A percentile compares a stretch with the other conserved stretches of the same genome.
These are phyloP conservation scores for Camellia japonica DNA, from an alignment of 148 eudicot species.

Conservation along the genomic window DNA sequence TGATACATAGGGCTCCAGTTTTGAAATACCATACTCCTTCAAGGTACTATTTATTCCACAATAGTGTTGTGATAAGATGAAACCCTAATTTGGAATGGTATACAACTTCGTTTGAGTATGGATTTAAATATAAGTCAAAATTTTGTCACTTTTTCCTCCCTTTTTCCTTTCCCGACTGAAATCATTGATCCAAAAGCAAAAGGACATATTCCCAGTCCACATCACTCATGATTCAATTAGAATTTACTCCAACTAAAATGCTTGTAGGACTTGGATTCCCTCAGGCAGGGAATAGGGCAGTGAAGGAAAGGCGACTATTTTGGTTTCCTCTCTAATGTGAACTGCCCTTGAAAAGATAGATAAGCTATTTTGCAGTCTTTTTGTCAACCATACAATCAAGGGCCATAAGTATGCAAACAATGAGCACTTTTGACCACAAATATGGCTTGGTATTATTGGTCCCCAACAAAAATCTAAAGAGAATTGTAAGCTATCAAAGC, in stretches of 20 bases:
- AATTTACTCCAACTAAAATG: neutral
- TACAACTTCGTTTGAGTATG: neutral
- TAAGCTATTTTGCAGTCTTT: neutral
- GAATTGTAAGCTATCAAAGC: neutral
- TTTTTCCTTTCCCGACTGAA: neutral
- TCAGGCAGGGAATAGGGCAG: neutral
- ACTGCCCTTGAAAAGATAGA: neutral
- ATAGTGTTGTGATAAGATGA: neutral
- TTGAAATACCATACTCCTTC: neutral
- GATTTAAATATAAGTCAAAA: no score
- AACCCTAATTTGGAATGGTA: neutral
- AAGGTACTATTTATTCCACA: neutral
- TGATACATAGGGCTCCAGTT: neutral
- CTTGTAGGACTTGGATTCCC: neutral
- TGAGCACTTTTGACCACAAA: neutral
- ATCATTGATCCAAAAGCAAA: neutral
- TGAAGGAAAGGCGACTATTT: neutral
- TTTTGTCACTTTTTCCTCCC: no score
- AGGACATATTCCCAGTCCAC: neutral
- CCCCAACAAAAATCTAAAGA: neutral
- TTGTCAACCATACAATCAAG: constrained; percentile 3
- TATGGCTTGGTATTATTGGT: neutral
- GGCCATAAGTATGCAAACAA: constrained; percentile 1
- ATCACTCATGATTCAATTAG: neutral
- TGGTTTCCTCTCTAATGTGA: neutral